Conservation (phyloP, 768 basidiomycete genomes). For the Hortiboletus flavorubellus region DNA sequence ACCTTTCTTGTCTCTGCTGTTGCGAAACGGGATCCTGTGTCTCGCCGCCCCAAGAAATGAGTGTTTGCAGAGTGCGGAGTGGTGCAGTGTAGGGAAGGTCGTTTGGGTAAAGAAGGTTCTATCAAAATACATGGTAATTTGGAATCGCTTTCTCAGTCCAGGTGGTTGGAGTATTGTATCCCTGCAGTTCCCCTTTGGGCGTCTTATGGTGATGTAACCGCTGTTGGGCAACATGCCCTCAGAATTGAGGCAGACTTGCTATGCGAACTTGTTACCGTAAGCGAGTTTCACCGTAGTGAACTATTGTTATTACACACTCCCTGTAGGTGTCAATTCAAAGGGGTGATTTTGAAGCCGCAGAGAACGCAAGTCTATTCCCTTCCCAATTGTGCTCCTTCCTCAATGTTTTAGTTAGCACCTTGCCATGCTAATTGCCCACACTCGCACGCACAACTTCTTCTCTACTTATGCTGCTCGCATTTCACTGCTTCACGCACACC, state of each 20-base stretch:
- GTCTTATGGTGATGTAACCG: slow-evolving; percentile 46
- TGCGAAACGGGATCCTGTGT: slow-evolving; percentile 70
- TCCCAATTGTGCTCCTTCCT: background rate
- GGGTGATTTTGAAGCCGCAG: slow-evolving; percentile 63
- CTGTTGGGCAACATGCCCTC: slow-evolving; percentile 47
- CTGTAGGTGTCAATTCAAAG: slow-evolving; percentile 61
- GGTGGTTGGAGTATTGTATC: background rate
- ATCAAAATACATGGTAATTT: slow-evolving; percentile 13
- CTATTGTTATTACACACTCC: background rate
- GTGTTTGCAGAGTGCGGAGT: slow-evolving; percentile 68
- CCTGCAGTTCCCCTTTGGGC: slow-evolving; percentile 54
- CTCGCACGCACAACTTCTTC: slow-evolving; percentile 58
- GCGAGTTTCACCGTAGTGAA: slow-evolving; percentile 14
- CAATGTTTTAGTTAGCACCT: slow-evolving; percentile 31
- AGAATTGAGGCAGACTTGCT: slow-evolving; percentile 68
- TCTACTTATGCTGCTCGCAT: slow-evolving; percentile 55
- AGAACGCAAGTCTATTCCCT: slow-evolving; percentile 39
- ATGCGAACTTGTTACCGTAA: slow-evolving; percentile 65
- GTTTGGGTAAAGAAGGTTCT: slow-evolving; percentile 25
- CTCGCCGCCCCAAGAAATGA: slow-evolving; percentile 68
- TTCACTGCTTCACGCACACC: slow-evolving; percentile 66
- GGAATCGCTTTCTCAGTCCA: background rate
- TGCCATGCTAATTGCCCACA: slow-evolving; percentile 53
- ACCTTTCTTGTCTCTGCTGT: slow-evolving; percentile 65
- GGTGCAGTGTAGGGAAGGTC: slow-evolving; percentile 43